Evolutionary conservation across 345 rosid genomes (phyloP), one percentile per base, ranked within the genome.

Genomic region (Rhodamnia argentea): DNA sequence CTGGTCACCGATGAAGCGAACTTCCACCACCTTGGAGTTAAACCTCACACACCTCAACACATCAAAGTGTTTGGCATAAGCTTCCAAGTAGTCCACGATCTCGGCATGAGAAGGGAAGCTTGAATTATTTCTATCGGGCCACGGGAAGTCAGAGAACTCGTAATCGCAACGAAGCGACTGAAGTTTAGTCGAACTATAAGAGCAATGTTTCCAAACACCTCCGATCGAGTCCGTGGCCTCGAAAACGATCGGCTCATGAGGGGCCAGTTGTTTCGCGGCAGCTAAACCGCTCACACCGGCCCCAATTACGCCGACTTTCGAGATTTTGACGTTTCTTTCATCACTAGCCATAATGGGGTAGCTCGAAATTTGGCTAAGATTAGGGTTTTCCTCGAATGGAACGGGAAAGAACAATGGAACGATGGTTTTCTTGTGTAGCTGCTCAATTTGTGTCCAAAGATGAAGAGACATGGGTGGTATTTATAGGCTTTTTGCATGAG

Each of bases 271-370:
- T 84, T 94, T 96, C 29, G 95, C 93, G 1, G 94, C 96, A 5
- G 98, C 97, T 83, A 96, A 47, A 54, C 99, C 98, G 37, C 98
- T 97, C 59, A 97, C 97, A 9, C 99, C 98, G 22, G 94, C 98
- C 29, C 98, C 98, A 12, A 96, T 91, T 64, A 96, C 93, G n/a
- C 92, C 98, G 7, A 96, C 84, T 91, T 88, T 93, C 15, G 99
- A 94, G 84, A 88, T 83, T 20, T 87, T 11, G 54, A 20, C 29
- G 51, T 52, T 26, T 15, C 54, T 40, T 18, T 83, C 53, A 22
- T 44, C 78, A 24, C 55, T 57, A 24, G 85, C 85, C 83, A 85
- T 54, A 14, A 27, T 26, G 26, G 26, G 23, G 3, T 12, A 29
- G 7, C 26, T 29, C 47, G 29, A 47, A 32, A 50, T 85, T 32